phyloP scores from a whole-genome alignment of 176 grass and related monocot genomes.

The Lolium rigidum region DNA sequence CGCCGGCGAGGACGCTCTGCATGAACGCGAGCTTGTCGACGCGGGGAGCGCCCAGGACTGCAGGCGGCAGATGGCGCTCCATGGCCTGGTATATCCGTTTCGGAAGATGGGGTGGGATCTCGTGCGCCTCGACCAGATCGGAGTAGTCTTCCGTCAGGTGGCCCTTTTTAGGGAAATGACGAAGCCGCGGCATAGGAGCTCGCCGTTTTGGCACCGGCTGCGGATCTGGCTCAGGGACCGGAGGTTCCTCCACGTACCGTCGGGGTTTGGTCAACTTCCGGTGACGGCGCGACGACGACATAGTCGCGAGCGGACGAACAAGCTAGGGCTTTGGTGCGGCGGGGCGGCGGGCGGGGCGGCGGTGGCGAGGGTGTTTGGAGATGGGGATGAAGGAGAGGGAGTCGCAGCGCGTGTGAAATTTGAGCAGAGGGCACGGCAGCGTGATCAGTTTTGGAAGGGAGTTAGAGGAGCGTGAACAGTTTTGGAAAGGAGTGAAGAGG shows the following conservation, averaged over 20 bases:
- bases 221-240: neutral
- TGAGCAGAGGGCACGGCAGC: neutral
- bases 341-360: neutral
- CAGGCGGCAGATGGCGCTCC: neutral
- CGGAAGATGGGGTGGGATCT: neutral
- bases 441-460: too few relatives aligned
- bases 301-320: neutral
- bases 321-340: neutral
- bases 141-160: neutral
- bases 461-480: neutral
- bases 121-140: neutral
- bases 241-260: neutral
- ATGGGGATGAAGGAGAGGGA: neutral
- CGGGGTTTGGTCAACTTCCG: neutral
- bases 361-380: neutral
- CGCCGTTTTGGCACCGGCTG: neutral
- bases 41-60: neutral
- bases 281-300: neutral
- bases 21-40: neutral
- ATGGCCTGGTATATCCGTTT: neutral
- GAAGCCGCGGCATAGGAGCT: neutral
- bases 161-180: neutral
- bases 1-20: neutral
- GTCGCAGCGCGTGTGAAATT: neutral
- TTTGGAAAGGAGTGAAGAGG: neutral